Evolutionary conservation across 2,329 filamentous ascomycete species (phyloP), one percentile per base, ranked within the genome.

Genomic region (Aspergillus versicolor): DNA sequence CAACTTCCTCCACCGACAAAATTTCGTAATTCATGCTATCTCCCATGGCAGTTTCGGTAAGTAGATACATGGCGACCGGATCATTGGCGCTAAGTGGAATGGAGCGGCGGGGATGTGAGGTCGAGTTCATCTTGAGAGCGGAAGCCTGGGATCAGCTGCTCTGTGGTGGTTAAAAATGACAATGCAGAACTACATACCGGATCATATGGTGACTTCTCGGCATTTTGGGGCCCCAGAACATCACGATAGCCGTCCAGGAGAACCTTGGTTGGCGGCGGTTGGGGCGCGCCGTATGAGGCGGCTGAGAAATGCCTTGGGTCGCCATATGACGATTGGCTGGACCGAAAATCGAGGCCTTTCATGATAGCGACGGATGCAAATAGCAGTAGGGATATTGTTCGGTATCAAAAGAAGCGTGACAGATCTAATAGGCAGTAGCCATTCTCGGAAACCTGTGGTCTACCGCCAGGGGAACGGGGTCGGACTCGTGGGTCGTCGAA

Each of bases 11-110:
- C 65, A 93, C 90, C 0, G 92, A 91, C 60, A 99, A 73, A 22
- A 99, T 87, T 69, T 93, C 88, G 72, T 88, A 99, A 65, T 87
- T 80, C 69, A 87, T 88, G 77, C 92, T 95, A 75, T 99, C 94
- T 58, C 88, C 85, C 59, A 99, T 84, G 19, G 94, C 94, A 19
- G 91, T 97, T 78, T 97, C 93, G 60, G 94, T 92, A 57, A 99
- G 83, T 46, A 99, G 79, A 73, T 97, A 95, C 72, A 96, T 87
- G 66, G 92, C 89, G 44, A 99, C 82, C 0, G 82, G 82, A 66
- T 88, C 85, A 62, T 77, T 80, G 55, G 74, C 67, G 53, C 79
- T 76, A 24, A 76, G 65, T 22, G 75, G 65, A 32, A 70, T 68
- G 5, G 75, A 74, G 61, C 70, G 74, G 48, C 65, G 70, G 13